These are phyloP conservation scores for Zhuliangozyma parablackwelliae DNA, from an alignment of 1,139 yeast species.

Conservation along the genomic window DNA sequence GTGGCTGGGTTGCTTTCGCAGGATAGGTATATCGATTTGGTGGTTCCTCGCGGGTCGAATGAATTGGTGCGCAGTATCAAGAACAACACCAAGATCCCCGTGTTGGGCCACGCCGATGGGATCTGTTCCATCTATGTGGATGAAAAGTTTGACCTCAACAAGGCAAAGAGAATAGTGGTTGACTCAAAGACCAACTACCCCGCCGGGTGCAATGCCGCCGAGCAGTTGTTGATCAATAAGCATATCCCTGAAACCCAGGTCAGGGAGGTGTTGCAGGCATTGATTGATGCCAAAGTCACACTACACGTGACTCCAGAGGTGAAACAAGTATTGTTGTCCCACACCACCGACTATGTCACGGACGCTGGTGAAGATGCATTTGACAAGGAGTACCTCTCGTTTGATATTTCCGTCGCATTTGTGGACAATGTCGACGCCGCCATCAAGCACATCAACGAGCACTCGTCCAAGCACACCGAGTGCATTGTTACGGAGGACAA, in stretches of 20 bases:
- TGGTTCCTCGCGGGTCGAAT: slow-evolving; percentile 95
- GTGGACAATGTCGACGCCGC: slow-evolving; percentile 64
- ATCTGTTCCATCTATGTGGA: slow-evolving; percentile 87
- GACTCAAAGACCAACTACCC: slow-evolving; percentile 96
- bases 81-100: slow-evolving; percentile 87
- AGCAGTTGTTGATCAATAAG: slow-evolving; percentile 70
- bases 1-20: slow-evolving; percentile 80
- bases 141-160: slow-evolving; percentile 64
- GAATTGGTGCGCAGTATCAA: slow-evolving; percentile 84
- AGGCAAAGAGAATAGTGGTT: slow-evolving; percentile 69
- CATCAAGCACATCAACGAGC: slow-evolving; percentile 75
- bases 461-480: slow-evolving; percentile 96
- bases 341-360: slow-evolving; percentile 15
- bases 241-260: slow-evolving; percentile 39
- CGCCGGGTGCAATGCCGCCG: slow-evolving; percentile 97
- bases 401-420: slow-evolving; percentile 72
- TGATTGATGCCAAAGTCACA: slow-evolving; percentile 65
- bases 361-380: slow-evolving; percentile 59
- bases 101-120: slow-evolving; percentile 98
- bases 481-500: slow-evolving; percentile 77
- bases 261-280: slow-evolving; percentile 40
- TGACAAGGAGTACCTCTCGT: slow-evolving; percentile 74
- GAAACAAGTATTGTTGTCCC: slow-evolving; percentile 14
- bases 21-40: slow-evolving; percentile 88
- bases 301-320: slow-evolving; percentile 63